Base-by-base conservation (phyloP, 2,329 filamentous ascomycete genomes). In the Arthrobotrys entomopaga region DNA sequence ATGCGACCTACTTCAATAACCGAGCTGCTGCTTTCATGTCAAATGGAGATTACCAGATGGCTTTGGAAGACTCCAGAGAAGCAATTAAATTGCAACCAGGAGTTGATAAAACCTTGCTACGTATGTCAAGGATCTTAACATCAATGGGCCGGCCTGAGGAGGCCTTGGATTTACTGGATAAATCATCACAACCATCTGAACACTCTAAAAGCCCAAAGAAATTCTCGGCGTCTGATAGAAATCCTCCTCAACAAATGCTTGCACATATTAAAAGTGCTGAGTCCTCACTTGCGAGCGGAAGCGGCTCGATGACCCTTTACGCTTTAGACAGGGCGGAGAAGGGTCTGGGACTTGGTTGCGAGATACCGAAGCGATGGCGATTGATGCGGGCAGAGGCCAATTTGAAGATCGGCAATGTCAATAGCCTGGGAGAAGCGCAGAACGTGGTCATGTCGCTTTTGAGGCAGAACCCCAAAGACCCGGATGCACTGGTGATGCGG, bases 311-410 rank as follows among this genome's bases (percentile, higher is more conserved):
- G 93, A 92, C 91, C 15, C 85, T 97, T 61, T 92, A 95, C 82
- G 94, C 93, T 8, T 86, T 99, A 46, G 93, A 98, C 79, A 90
- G 95, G 83, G 95, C 95, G 7, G 92, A 95, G 80, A 89, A 90
- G 79, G 86, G 89, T 2, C 86, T 99, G 3, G 93, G 92, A 10
- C 79, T 84, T 10, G 87, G 88, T n/a, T 92, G 92, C 20, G 85
- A 87, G 78, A 91, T 90, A 82, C 95, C 95, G 42, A 88, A 94
- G 80, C 95, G 95, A 83, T 99, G 95, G 95, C 91, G 91, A 80
- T 84, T 98, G 75, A 90, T 99, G 89, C 89, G 92, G 40, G 94
- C 92, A 70, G 92, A 97, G 82, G 94, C 94, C 8, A 91, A 96
- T 80, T 83, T 99, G 75, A 94, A 93, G 83, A 96, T 98, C 89